Evolutionary conservation across 176 grass and related monocot species (phyloP).

Genomic region (Typha latifolia): DNA sequence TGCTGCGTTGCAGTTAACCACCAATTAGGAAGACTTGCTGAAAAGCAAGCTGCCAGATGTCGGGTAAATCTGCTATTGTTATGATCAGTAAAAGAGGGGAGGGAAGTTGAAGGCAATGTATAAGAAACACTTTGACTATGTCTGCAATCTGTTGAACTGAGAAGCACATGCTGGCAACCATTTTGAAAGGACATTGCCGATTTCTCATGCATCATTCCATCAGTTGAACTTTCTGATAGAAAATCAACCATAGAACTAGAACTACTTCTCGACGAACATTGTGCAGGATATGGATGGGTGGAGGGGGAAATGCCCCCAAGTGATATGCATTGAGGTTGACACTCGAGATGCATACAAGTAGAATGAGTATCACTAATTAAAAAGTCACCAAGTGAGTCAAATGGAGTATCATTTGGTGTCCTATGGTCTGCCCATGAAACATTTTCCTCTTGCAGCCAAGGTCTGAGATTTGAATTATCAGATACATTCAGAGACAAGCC

Average conservation of each 20-base stretch:
- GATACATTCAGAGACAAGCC: not conserved
- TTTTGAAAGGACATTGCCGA: not conserved
- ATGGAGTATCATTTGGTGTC: not conserved
- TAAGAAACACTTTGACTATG: conserved; percentile 11
- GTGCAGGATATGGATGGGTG: too few species aligned
- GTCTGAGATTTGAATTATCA: not conserved
- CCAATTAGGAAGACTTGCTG: conserved; percentile 4
- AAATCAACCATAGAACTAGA: too few species aligned
- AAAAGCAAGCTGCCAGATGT: not conserved
- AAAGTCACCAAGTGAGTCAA: not conserved
- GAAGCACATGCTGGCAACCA: conserved; percentile 12
- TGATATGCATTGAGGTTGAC: too few species aligned
- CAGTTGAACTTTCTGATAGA: too few species aligned
- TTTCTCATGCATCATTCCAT: too few species aligned
- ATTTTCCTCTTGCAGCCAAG: not conserved
- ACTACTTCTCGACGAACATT: too few species aligned
- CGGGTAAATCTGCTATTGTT: conserved; percentile 21
- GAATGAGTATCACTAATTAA: not conserved
- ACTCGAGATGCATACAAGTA: too few species aligned
- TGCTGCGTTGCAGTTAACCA: not conserved
- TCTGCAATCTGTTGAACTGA: conserved; percentile 6
- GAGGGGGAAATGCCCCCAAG: too few species aligned
- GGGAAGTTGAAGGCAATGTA: conserved; percentile 9
- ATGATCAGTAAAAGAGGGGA: conserved; percentile 16
- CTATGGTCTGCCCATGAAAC: not conserved